A percentile compares a stretch with the other conserved stretches of the same genome.
These are phyloP conservation scores for Coriolopsis trogii DNA, from an alignment of 1,284 basidiomycete species.

Conservation along the genomic window DNA sequence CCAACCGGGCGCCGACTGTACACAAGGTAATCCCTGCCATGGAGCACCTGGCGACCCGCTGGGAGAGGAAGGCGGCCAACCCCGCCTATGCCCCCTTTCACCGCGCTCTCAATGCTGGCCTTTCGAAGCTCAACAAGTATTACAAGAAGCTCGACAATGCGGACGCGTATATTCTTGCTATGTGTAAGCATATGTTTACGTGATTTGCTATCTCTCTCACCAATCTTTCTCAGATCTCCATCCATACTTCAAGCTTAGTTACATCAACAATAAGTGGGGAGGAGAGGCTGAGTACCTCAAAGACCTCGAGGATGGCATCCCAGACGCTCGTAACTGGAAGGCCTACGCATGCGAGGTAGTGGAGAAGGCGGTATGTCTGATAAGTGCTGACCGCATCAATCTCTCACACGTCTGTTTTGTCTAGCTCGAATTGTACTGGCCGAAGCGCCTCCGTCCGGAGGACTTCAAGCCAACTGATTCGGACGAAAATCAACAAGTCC, in stretches of 20 bases:
- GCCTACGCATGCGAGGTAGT: neutral
- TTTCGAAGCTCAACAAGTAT: constrained; percentile 31
- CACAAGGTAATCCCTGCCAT: constrained; percentile 28
- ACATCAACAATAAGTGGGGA: constrained; percentile 1
- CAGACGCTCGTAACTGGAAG: neutral
- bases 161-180: constrained; percentile 20
- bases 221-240: constrained; percentile 4
- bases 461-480: too few species aligned
- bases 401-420: neutral
- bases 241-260: constrained; percentile 5
- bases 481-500: neutral
- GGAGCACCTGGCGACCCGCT: constrained; percentile 25
- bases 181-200: constrained; percentile 9
- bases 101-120: constrained; percentile 17
- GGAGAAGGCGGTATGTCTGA: neutral
- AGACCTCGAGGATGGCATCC: neutral
- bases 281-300: neutral
- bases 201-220: too few species aligned
- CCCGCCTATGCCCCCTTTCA: constrained; percentile 18
- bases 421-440: neutral
- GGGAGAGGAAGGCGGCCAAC: constrained; percentile 23
- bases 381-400: neutral
- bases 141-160: constrained; percentile 29
- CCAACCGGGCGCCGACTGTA: neutral
- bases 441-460: neutral